phyloP scores from a whole-genome alignment of 2,329 filamentous ascomycete genomes.

The Pseudogymnoascus pannorum region DNA sequence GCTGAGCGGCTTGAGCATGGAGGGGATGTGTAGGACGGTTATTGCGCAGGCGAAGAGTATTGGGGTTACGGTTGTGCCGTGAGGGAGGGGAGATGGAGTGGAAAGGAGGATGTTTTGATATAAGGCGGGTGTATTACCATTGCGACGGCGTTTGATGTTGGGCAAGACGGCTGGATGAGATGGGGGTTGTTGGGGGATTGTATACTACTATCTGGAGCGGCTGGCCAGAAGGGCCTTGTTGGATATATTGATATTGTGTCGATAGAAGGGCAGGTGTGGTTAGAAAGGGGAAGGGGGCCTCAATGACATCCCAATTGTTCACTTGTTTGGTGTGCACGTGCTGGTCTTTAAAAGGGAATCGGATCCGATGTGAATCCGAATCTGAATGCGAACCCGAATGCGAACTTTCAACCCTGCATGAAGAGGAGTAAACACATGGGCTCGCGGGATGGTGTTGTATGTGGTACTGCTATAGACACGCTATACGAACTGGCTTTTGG shows the following conservation, averaged over 20 bases:
- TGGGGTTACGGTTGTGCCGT: slow-evolving; percentile 65
- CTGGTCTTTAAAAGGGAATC: not conserved
- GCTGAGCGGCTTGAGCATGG: slow-evolving; percentile 61
- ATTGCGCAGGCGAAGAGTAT: slow-evolving; percentile 71
- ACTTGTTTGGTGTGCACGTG: not conserved
- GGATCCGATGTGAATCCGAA: not conserved
- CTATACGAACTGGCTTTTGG: not conserved
- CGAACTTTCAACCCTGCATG: not conserved
- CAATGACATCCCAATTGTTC: not conserved
- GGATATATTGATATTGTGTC: not conserved
- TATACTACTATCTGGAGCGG: not conserved
- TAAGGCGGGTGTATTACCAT: slow-evolving; percentile 17
- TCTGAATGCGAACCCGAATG: not conserved
- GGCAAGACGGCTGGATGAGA: not conserved
- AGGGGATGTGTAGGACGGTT: slow-evolving; percentile 65
- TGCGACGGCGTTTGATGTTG: slow-evolving; percentile 23
- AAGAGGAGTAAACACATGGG: not conserved
- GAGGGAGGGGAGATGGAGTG: not conserved
- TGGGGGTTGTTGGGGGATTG: not conserved
- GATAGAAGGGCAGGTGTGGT: not conserved
- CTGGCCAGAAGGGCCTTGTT: not conserved
- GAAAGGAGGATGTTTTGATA: slow-evolving; percentile 9
- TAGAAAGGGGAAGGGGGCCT: not conserved
- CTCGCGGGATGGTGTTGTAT: not conserved
- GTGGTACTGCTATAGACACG: too few relatives aligned